Evolutionary conservation across 2,329 filamentous ascomycete species (phyloP).

Genomic region (Nemania sp.): DNA sequence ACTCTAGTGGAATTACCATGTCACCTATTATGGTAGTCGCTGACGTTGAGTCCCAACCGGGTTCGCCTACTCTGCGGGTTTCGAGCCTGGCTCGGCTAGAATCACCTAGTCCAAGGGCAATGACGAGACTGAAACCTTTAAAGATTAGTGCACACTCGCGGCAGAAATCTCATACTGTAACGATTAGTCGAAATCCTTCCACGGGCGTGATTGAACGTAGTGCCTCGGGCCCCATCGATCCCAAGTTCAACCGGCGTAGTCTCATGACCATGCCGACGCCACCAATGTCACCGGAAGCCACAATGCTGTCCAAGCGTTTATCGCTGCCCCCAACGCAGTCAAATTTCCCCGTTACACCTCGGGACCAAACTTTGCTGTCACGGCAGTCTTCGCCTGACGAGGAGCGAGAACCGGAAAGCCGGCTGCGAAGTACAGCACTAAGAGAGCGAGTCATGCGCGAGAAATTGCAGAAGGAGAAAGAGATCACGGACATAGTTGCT

Average conservation of each 20-base stretch:
- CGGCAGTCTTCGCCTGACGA: conserved; percentile 16
- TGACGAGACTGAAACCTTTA: conserved; percentile 38
- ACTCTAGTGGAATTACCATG: conserved; percentile 38
- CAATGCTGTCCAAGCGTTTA: conserved; percentile 28
- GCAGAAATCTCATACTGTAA: conserved; percentile 41
- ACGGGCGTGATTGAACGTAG: conserved; percentile 43
- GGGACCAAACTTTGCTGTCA: conserved; percentile 16
- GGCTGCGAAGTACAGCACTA: conserved; percentile 31
- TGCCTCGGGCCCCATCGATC: conserved; percentile 28
- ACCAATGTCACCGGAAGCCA: conserved; percentile 35
- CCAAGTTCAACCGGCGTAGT: conserved; percentile 40
- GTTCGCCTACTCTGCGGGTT: conserved; percentile 28
- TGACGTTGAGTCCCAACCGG: conserved; percentile 37
- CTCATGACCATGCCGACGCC: conserved; percentile 42
- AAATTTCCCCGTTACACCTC: conserved; percentile 10
- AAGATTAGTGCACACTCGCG: conserved; percentile 41
- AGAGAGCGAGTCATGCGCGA: conserved; percentile 41
- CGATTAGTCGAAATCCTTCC: conserved; percentile 43
- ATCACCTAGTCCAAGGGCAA: conserved; percentile 27
- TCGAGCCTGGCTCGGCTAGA: conserved; percentile 30
- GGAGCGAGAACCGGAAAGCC: conserved; percentile 28
- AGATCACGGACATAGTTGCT: conserved; percentile 42
- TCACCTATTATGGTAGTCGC: conserved; percentile 48
- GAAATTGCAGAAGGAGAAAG: conserved; percentile 42
- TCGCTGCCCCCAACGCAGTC: conserved; percentile 37